Evolutionary conservation across 768 basidiomycete species (phyloP), one percentile per base, ranked within the genome.

Genomic region (Xerocomellus dryophilus): DNA sequence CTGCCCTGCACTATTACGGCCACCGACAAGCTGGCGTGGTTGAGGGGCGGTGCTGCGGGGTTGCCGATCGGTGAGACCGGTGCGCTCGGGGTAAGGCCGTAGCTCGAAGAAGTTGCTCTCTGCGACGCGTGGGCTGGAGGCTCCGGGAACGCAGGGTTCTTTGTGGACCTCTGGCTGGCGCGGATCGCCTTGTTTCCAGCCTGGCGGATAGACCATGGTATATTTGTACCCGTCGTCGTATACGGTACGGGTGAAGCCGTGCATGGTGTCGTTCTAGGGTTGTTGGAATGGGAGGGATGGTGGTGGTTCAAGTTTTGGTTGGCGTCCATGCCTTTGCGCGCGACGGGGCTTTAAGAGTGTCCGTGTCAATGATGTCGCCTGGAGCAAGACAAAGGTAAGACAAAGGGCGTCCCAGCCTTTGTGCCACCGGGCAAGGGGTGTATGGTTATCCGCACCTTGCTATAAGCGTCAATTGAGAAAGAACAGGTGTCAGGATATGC

Each of bases 201-300:
- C 58, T 4, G 23, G 49, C 0, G 59, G 52, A 32, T 60, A 60
- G 43, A 51, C 10, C 56, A 40, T 48, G 20, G 41, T 57, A 18
- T 36, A 47, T 43, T 53, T 57, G 48, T 47, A 50, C 17, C 44
- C 51, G 31, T 43, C 18, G 15, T 40, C 31, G 44, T 53, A 59
- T 20, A 21, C 31, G 21, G 31, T 57, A n/a, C 55, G 56, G 29
- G 41, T 57, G 40, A 60, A 60, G 31, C 56, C 48, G 14, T 18
- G 4, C 47, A 43, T 53, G 32, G 29, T 15, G 8, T 31, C 39
- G 39, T 41, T 47, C 31, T 17, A 7, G 7, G 10, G 31, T n/a
- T 5, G 20, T 46, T 25, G 7, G 25, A 12, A n/a, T 47, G 17
- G 7, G 18, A 3, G 35, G 12, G 17, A 21, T 47, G 23, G 11